Conservation (phyloP, 1,139 yeast species). For the Geotrichum macrosporum region DNA sequence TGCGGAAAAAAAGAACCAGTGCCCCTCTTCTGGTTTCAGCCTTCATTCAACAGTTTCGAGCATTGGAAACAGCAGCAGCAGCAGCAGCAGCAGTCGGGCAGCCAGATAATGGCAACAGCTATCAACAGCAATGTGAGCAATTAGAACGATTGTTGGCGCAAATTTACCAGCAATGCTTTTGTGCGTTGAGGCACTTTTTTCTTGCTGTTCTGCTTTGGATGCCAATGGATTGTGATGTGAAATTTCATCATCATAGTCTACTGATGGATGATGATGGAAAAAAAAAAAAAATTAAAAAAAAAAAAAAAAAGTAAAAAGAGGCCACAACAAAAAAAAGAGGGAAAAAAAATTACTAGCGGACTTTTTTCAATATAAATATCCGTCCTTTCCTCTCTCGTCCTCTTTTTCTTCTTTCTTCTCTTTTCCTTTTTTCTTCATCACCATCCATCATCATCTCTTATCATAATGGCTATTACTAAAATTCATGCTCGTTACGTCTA, state of each 20-base stretch:
- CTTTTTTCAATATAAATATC: slow-evolving; percentile 1
- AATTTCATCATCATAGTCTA: too few relatives aligned
- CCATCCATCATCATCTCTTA: not conserved
- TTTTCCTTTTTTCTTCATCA: not conserved
- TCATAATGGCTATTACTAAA: slow-evolving; percentile 55
- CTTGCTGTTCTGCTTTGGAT: not conserved
- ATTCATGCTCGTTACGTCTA: slow-evolving; percentile 87
- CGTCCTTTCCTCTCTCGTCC: not conserved
- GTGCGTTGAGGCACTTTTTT: slow-evolving; percentile 6
- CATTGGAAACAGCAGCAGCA: too few relatives aligned
- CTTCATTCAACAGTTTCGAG: too few relatives aligned
- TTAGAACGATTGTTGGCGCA: too few relatives aligned
- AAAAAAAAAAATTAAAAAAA: not conserved
- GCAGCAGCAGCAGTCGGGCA: too few relatives aligned
- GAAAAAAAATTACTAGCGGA: not conserved
- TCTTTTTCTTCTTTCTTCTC: slow-evolving; percentile 1
- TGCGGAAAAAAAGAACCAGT: too few relatives aligned
- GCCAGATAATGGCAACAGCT: too few relatives aligned
- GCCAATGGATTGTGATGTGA: not conserved
- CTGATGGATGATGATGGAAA: not conserved
- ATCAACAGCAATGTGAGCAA: too few relatives aligned
- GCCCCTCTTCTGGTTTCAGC: too few relatives aligned
- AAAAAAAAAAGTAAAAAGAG: slow-evolving; percentile 5
- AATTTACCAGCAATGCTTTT: too few relatives aligned
- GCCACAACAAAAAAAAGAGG: not conserved